Evolutionary conservation across 163 green algal genomes (phyloP).

Genomic region (Chlorella variabilis): DNA sequence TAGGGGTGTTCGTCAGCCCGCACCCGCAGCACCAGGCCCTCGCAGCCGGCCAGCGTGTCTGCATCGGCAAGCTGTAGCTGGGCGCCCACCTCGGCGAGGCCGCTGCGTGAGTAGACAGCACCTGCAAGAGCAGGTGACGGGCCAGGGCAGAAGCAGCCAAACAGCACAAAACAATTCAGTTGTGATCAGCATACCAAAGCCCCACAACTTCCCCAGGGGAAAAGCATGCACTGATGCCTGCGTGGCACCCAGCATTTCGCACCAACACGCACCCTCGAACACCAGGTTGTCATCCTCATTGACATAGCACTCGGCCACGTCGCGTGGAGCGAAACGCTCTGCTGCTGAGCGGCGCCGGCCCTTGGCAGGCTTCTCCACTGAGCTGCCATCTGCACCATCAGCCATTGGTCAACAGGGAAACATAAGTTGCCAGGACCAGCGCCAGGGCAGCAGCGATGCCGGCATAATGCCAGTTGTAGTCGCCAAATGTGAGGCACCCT

Average conservation of each 20-base stretch:
- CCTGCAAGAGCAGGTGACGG: conserved; percentile 37
- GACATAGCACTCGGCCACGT: conserved; percentile 62
- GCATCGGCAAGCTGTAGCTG: conserved; percentile 31
- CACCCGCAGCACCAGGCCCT: conserved; percentile 86
- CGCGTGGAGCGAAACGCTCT: conserved; percentile 16
- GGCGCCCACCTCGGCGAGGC: conserved; percentile 60
- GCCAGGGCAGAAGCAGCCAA: neutral
- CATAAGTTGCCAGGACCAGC: neutral
- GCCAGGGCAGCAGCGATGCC: no score
- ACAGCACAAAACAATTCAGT: no score
- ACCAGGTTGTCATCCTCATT: conserved; percentile 74
- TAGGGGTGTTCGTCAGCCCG: conserved; percentile 89
- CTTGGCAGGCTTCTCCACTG: neutral
- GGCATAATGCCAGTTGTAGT: no score
- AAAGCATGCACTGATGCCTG: no score
- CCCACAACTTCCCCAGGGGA: no score
- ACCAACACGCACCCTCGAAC: conserved; percentile 63
- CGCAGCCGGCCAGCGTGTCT: conserved; percentile 45
- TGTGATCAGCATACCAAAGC: no score
- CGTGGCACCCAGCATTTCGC: no score
- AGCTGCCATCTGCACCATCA: conserved; percentile 2
- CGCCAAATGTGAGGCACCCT: no score
- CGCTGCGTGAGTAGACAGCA: conserved; percentile 64
- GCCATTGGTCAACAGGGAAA: neutral
- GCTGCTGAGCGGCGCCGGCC: conserved; percentile 13